These are phyloP conservation scores for Brassica carinata DNA, from an alignment of 345 rosid genomes.

Conservation along the genomic window DNA sequence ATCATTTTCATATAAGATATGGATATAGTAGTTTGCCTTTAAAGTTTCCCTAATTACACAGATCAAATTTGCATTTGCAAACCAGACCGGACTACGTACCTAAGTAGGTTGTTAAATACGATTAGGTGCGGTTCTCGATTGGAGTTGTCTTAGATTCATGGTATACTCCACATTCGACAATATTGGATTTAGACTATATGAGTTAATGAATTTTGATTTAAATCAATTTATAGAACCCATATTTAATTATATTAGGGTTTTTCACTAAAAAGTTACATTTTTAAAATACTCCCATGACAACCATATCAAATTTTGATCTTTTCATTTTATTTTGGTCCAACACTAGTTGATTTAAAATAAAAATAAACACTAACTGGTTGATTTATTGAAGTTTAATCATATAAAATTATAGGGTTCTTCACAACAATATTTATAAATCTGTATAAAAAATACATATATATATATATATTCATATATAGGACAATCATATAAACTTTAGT, in stretches of 20 bases:
- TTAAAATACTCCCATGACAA: background rate
- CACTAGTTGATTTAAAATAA: background rate
- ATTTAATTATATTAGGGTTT: background rate
- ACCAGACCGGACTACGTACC: conserved; percentile 17
- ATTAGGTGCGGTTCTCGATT: conserved; percentile 31
- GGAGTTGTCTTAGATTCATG: conserved; percentile 35
- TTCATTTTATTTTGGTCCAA: background rate
- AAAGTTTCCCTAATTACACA: background rate
- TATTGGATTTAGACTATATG: background rate
- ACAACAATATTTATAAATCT: background rate
- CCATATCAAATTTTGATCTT: background rate
- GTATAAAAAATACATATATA: background rate
- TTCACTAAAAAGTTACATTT: background rate
- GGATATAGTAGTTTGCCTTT: background rate
- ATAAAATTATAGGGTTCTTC: background rate
- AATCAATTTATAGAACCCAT: no score
- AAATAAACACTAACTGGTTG: background rate
- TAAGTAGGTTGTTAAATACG: conserved; percentile 9
- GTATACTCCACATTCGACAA: background rate
- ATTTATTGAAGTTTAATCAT: background rate
- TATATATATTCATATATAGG: background rate
- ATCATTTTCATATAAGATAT: no score
- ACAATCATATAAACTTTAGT: background rate
- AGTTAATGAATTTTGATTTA: background rate
- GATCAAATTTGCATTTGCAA: background rate